Percentiles rank a stretch among this genome's conserved stretches.
Evolutionary conservation across 352 stramenopile species (phyloP).

Genomic region (Phytophthora citrophthora): DNA sequence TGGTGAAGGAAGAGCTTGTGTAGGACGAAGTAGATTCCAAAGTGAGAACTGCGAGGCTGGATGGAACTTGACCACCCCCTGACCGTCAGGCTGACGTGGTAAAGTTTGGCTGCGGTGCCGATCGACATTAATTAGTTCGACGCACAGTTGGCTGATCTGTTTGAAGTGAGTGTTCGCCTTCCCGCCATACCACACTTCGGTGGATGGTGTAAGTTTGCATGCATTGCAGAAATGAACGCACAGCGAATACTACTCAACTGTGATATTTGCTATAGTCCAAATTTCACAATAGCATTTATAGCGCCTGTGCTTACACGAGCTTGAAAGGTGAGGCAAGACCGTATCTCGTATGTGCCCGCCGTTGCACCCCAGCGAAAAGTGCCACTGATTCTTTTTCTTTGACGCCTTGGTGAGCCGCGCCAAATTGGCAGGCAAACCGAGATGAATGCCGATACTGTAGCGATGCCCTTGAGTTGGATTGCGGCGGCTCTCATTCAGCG

Average conservation of each 20-base stretch:
- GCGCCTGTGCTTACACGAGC: conserved; percentile 14
- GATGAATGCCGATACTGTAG: neutral
- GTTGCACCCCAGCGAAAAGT: conserved; percentile 22
- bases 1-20: neutral
- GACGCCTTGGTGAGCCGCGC: conserved; percentile 1
- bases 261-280: neutral
- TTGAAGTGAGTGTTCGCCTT: conserved; percentile 26
- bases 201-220: too few relatives aligned
- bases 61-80: conserved; percentile 15
- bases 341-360: conserved; percentile 7
- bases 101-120: conserved; percentile 12
- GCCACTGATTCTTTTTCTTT: conserved; percentile 16
- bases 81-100: neutral
- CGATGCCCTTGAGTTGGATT: conserved; percentile 4
- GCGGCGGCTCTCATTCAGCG: conserved; percentile 7
- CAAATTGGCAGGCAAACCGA: too few relatives aligned
- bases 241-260: too few relatives aligned
- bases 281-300: neutral
- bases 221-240: too few relatives aligned
- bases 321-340: too few relatives aligned
- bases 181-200: conserved; percentile 12
- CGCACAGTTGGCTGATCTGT: conserved; percentile 19
- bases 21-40: conserved; percentile 8
- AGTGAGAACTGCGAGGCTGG: conserved; percentile 1
- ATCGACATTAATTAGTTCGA: conserved; percentile 15